Evolutionary conservation across 2,329 filamentous ascomycete genomes (phyloP).

Genomic region (Pestalotiopsis sp.): DNA sequence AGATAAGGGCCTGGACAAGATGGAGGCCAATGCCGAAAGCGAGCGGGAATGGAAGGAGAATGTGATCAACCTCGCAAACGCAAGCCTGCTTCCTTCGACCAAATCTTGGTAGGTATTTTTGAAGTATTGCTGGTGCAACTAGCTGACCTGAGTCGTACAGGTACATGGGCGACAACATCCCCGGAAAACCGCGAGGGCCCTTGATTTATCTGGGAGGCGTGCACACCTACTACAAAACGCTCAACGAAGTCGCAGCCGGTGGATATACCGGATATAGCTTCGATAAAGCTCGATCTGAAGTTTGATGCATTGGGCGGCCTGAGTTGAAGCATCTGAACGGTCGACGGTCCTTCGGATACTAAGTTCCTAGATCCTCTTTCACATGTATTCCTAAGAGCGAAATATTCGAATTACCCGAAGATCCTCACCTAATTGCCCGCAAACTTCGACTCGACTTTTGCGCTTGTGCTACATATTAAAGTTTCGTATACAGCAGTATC

Average conservation of each 20-base stretch:
- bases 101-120: constrained; percentile 26
- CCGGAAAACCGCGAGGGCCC: constrained; percentile 37
- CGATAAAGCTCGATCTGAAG: neutral
- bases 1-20: constrained; percentile 27
- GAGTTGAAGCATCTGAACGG: too few relatives aligned
- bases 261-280: constrained; percentile 5
- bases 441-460: too few relatives aligned
- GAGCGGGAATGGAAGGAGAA: constrained; percentile 33
- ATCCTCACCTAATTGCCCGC: too few relatives aligned
- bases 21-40: constrained; percentile 28
- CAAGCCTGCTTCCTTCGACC: constrained; percentile 29
- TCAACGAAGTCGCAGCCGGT: constrained; percentile 1
- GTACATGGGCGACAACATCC: constrained; percentile 43
- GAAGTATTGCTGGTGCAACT: neutral
- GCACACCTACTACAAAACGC: constrained; percentile 14
- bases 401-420: too few relatives aligned
- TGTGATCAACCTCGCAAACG: constrained; percentile 28
- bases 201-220: constrained; percentile 32
- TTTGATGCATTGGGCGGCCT: neutral
- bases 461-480: too few relatives aligned
- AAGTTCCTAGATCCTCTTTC: too few relatives aligned
- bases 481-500: too few relatives aligned
- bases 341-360: too few relatives aligned
- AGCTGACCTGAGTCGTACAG: neutral
- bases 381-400: too few relatives aligned